Evolutionary conservation across 306 rosid genomes (phyloP).

Genomic region (Alnus glutinosa): DNA sequence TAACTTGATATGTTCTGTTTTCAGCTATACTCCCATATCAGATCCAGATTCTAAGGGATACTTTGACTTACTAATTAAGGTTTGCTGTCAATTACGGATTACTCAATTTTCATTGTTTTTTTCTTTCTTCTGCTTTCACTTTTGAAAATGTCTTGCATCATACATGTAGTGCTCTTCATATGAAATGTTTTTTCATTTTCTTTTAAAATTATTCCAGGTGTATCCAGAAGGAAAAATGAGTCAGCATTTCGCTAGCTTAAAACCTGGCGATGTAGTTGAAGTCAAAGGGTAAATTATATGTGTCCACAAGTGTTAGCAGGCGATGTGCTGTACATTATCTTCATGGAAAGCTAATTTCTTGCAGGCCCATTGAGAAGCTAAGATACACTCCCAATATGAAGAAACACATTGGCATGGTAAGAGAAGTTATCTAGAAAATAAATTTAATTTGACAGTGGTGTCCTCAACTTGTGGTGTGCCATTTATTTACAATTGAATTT

Average conservation of each 20-base stretch:
- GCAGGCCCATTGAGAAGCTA: conserved; percentile 93
- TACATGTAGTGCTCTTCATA: background rate
- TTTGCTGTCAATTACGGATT: conserved; percentile 26
- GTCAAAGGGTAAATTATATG: conserved; percentile 81
- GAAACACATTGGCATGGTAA: conserved; percentile 97
- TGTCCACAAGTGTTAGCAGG: conserved; percentile 13
- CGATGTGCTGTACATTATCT: conserved; percentile 28
- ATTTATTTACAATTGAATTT: background rate
- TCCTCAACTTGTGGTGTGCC: conserved; percentile 1
- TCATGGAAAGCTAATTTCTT: conserved; percentile 27
- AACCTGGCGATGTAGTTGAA: conserved; percentile 94
- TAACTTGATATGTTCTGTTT: conserved; percentile 22
- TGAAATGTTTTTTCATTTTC: conserved; percentile 14
- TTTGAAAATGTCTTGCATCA: conserved; percentile 3
- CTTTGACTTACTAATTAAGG: conserved; percentile 96
- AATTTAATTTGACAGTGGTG: background rate
- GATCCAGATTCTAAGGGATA: conserved; percentile 89
- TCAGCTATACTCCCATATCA: conserved; percentile 96
- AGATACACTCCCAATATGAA: conserved; percentile 92
- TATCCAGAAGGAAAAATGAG: conserved; percentile 98
- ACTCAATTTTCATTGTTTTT: conserved; percentile 18
- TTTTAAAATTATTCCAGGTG: conserved; percentile 53
- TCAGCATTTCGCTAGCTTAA: conserved; percentile 95
- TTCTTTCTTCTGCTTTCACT: conserved; percentile 1
- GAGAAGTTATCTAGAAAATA: conserved; percentile 16